These are phyloP conservation scores for Lithospermum erythrorhizon DNA, from an alignment of 257 asterid species.

Conservation along the genomic window DNA sequence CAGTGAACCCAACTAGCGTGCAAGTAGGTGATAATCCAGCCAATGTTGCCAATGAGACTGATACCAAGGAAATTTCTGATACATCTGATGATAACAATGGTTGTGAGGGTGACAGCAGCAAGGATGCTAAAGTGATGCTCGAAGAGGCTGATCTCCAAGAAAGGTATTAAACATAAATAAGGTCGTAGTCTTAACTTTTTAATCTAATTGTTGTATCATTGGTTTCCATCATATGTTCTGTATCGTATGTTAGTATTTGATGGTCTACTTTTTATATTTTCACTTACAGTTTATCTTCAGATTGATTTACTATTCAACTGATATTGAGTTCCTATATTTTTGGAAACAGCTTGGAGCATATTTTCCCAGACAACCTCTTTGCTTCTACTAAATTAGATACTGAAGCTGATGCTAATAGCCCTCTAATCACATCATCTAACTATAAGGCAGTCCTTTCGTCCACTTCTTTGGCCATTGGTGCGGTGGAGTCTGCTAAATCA, in stretches of 20 bases:
- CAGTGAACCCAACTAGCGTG: constrained; percentile 28
- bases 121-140: constrained; percentile 24
- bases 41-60: constrained; percentile 18
- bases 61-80: constrained; percentile 25
- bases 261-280: neutral
- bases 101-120: constrained; percentile 19
- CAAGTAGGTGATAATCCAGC: constrained; percentile 22
- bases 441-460: constrained; percentile 24
- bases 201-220: neutral
- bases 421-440: constrained; percentile 34
- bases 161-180: constrained; percentile 30
- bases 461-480: constrained; percentile 32
- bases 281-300: neutral
- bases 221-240: neutral
- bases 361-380: constrained; percentile 76
- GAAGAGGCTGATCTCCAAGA: constrained; percentile 33
- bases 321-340: constrained; percentile 8
- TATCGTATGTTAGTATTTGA: neutral
- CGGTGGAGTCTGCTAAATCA: constrained; percentile 43
- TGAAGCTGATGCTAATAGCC: constrained; percentile 22
- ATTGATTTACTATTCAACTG: constrained; percentile 4
- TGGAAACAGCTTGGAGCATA: constrained; percentile 59
- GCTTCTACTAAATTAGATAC: constrained; percentile 62
- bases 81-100: constrained; percentile 15
- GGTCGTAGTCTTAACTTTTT: neutral